Evolutionary conservation across 148 eudicot species (phyloP).

Genomic region (Pharnaceum exiguum): DNA sequence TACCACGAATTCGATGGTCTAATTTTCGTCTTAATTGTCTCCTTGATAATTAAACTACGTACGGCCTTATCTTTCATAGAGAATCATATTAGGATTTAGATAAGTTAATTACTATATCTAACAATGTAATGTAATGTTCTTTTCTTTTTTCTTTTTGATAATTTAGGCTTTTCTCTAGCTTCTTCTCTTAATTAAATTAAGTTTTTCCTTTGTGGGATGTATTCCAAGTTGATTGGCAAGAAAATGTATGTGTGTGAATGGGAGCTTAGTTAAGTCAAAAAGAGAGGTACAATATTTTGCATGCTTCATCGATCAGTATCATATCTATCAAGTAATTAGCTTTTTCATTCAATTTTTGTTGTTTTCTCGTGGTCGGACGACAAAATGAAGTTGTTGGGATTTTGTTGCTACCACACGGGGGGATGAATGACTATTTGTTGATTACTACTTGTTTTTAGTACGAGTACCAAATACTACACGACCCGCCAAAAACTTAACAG

Average conservation of each 20-base stretch:
- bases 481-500: no score
- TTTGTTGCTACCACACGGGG: conserved; percentile 25
- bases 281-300: conserved; percentile 15
- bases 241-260: conserved; percentile 24
- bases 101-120: background rate
- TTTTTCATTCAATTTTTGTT: conserved; percentile 19
- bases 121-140: background rate
- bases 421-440: background rate
- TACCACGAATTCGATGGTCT: conserved; percentile 56
- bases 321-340: conserved; percentile 15
- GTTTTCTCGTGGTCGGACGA: conserved; percentile 26
- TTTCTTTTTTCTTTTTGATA: background rate
- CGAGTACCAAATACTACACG: no score
- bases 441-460: no score
- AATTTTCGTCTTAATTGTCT: background rate
- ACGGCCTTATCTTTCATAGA: background rate
- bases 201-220: conserved; percentile 16
- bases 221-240: conserved; percentile 8
- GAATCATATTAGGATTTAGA: background rate
- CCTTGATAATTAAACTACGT: no score
- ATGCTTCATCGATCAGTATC: conserved; percentile 1
- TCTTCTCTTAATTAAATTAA: background rate
- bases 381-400: conserved; percentile 29
- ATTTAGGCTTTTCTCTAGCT: background rate
- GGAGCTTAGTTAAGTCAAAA: conserved; percentile 28